Evolutionary conservation across 768 basidiomycete genomes (phyloP), one percentile per base, ranked within the genome.

Genomic region (Austroboletus eburneus): DNA sequence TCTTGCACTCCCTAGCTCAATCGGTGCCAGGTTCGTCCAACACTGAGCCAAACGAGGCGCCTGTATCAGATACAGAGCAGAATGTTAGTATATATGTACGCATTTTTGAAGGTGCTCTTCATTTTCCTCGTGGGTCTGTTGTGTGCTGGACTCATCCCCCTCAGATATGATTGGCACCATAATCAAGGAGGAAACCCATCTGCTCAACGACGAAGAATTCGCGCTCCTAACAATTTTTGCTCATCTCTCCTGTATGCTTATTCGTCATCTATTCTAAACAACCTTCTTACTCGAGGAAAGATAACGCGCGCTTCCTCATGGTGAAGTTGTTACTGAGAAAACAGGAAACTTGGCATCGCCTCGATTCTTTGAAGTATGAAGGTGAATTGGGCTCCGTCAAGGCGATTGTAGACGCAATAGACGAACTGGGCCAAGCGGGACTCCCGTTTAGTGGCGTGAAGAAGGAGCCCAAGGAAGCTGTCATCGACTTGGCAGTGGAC

Each of bases 261-360:
- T 37, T 32, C 20, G 38, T 47, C 27, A 16, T 22, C 17, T 41
- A 18, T 14, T 45, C 12, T 10, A 17, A 4, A 10, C 3, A 32
- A 36, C 12, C 8, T 41, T 12, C 58, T 60, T 29, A 66, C 30
- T 13, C 20, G 17, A 14, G 14, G 3, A 30, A 50, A 84, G 81
- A 79, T 54, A 61, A 72, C 13, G 75, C 82, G 3, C 71, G 75
- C 22, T 86, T 83, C 61, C 75, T 87, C 14, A 72, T 85, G 50
- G 72, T 79, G 16, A 77, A 83, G 18, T 67, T 87, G 9, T 69
- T 79, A n/a, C 69, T 85, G 8, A 76, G 85, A 42, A 81, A 81
- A 52, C 70, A 69, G 23, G 73, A 70, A 46, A 71, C 73, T 52
- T 82, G 81, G 70, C 73, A 79, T 48, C 74, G 78, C 3, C 65